These are phyloP conservation scores for Rhizophora mangle DNA, from an alignment of 345 rosid genomes.

Conservation along the genomic window DNA sequence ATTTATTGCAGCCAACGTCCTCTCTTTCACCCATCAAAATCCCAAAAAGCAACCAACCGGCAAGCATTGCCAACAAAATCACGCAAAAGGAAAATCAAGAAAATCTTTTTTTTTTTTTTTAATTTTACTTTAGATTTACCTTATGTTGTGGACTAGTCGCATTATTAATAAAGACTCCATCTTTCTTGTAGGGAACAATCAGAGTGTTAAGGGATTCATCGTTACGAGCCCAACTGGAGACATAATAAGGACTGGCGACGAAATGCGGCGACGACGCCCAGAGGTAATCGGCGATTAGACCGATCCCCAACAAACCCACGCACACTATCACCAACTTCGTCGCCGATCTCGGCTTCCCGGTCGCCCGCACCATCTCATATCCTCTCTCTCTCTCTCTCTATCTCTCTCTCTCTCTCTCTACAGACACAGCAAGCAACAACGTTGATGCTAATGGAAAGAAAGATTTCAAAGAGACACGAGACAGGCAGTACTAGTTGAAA, in stretches of 20 bases:
- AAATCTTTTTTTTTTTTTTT: neutral
- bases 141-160: neutral
- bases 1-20: too few species aligned
- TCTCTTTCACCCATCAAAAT: too few species aligned
- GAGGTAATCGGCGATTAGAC: constrained; percentile 64
- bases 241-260: constrained; percentile 31
- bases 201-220: neutral
- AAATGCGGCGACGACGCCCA: constrained; percentile 80
- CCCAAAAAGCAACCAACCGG: too few species aligned
- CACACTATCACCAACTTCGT: constrained; percentile 41
- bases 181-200: constrained; percentile 7
- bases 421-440: too few species aligned
- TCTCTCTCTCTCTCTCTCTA: too few species aligned
- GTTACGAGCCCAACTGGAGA: constrained; percentile 24
- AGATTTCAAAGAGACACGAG: too few species aligned
- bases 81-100: too few species aligned
- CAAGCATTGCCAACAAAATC: too few species aligned
- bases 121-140: neutral
- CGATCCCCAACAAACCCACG: constrained; percentile 48
- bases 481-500: too few species aligned
- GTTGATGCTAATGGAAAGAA: too few species aligned
- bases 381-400: too few species aligned
- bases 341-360: constrained; percentile 50
- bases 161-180: neutral
- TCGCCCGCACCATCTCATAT: constrained; percentile 41